A percentile compares a stretch with the other conserved stretches of the same genome.
These are phyloP conservation scores for Entomortierella lignicola DNA, from an alignment of 192 early-diverging fungal species.

Conservation along the genomic window DNA sequence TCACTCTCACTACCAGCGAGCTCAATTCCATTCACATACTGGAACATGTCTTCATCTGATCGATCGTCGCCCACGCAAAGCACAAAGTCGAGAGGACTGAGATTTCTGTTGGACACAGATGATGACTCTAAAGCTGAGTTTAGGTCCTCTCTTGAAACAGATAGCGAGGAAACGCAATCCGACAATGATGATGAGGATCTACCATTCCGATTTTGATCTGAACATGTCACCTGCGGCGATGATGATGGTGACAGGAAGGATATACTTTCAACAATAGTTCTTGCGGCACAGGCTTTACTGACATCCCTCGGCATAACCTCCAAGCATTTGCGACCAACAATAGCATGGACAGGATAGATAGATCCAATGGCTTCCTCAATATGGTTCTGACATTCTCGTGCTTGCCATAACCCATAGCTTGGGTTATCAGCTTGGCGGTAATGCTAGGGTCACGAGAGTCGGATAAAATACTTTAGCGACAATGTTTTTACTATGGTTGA, in stretches of 20 bases:
- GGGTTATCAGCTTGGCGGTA: constrained; percentile 70
- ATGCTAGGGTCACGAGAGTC: constrained; percentile 54
- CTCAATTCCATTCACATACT: constrained; percentile 63
- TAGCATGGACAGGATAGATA: constrained; percentile 75
- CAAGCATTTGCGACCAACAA: constrained; percentile 74
- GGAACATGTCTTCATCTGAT: constrained; percentile 87
- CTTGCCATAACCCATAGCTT: constrained; percentile 79
- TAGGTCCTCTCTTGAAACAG: not conserved
- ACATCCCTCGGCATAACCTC: constrained; percentile 80
- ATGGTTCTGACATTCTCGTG: constrained; percentile 87
- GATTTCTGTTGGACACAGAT: not conserved
- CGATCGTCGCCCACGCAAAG: constrained; percentile 84
- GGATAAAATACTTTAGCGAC: not conserved
- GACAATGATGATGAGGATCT: not conserved
- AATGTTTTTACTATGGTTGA: not conserved
- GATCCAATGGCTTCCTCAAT: constrained; percentile 77
- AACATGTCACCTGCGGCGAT: not conserved
- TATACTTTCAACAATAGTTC: constrained; percentile 68
- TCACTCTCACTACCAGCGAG: constrained; percentile 5
- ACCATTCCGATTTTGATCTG: not conserved
- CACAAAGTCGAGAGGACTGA: constrained; percentile 67
- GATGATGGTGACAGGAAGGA: not conserved
- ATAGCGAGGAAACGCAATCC: not conserved
- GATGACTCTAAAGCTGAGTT: not conserved
- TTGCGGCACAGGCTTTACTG: constrained; percentile 73